Conservation (phyloP, 208 protist species). For the Acanthamoeba royreba region DNA sequence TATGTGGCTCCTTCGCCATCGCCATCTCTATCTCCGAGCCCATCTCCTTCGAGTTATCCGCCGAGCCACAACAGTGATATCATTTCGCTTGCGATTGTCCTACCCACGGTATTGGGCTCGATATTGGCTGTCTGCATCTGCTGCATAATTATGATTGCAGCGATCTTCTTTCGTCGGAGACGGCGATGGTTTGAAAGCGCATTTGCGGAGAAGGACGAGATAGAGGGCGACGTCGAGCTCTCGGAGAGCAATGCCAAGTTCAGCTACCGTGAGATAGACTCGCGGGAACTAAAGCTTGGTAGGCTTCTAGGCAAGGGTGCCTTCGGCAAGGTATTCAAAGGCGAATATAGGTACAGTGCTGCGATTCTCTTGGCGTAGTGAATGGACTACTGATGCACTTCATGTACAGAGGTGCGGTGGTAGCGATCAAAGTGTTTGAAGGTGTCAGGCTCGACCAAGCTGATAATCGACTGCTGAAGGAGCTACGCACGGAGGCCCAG, state of each 20-base stretch:
- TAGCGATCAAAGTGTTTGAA: constrained; percentile 29
- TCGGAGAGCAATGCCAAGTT: background rate
- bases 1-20: background rate
- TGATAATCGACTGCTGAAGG: background rate
- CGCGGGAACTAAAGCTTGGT: background rate
- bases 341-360: background rate
- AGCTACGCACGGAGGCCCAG: background rate
- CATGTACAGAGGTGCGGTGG: background rate
- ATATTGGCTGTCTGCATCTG: background rate
- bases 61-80: background rate
- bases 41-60: background rate
- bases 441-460: background rate
- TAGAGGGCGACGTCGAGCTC: background rate
- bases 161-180: background rate
- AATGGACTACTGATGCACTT: background rate
- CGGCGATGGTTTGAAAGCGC: background rate
- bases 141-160: background rate
- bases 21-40: background rate
- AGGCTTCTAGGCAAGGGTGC: background rate
- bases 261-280: constrained; percentile 30
- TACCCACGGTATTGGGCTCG: background rate
- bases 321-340: constrained; percentile 26
- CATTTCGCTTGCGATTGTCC: background rate
- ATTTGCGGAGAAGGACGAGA: background rate
- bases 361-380: background rate